These are phyloP conservation scores for Penicillium robsamsonii DNA, from an alignment of 495 filamentous ascomycete genomes.

Conservation along the genomic window DNA sequence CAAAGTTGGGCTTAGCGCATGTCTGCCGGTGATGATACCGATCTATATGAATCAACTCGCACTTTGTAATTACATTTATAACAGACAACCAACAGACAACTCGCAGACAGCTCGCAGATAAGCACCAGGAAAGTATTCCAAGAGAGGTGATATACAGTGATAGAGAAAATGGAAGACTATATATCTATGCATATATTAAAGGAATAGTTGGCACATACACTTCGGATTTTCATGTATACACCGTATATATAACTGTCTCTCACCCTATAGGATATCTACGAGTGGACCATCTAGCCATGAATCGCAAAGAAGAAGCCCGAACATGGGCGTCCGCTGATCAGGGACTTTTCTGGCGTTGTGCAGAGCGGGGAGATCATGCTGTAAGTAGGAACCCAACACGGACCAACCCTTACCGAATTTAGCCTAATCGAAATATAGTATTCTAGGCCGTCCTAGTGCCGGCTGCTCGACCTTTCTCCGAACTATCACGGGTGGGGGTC, in stretches of 20 bases:
- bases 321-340: constrained; percentile 36
- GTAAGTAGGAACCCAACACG: constrained; percentile 23
- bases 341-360: constrained; percentile 66
- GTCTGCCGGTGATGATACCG: too few species aligned
- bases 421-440: constrained; percentile 30
- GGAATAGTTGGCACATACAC: too few species aligned
- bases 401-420: background rate
- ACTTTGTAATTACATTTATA: background rate
- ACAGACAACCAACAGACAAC: background rate
- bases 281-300: constrained; percentile 42
- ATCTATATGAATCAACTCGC: background rate
- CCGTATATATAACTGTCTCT: constrained; percentile 5
- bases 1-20: background rate
- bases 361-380: constrained; percentile 73
- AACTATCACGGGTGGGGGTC: constrained; percentile 74
- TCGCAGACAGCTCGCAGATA: background rate
- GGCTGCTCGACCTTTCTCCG: constrained; percentile 90
- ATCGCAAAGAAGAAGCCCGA: constrained; percentile 28
- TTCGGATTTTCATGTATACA: too few species aligned
- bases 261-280: constrained; percentile 37
- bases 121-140: too few species aligned
- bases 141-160: too few species aligned
- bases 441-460: constrained; percentile 78
- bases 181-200: too few species aligned
- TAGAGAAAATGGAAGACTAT: too few species aligned